Conservation (phyloP, 2,329 filamentous ascomycete genomes). For the Parasarocladium wereldwijsianum region DNA sequence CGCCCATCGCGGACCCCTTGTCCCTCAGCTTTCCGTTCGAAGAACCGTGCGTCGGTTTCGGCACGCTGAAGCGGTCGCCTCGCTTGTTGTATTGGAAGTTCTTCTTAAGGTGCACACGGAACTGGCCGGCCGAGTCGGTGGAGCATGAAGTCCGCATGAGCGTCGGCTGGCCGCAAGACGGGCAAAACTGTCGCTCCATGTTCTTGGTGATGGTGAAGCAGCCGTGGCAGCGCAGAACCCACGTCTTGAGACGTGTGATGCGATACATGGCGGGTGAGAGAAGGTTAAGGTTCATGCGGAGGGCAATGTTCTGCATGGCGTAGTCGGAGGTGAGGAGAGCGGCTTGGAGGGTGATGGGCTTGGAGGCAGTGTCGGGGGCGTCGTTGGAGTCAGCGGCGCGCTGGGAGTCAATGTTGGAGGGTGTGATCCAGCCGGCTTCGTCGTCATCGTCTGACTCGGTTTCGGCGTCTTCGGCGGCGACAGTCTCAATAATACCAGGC, state of each 20-base stretch:
- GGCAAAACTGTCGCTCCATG: constrained; percentile 83
- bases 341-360: constrained; percentile 51
- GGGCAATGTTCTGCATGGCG: constrained; percentile 92
- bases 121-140: constrained; percentile 65
- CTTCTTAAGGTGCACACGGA: constrained; percentile 76
- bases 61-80: constrained; percentile 83
- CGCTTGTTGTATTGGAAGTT: constrained; percentile 95
- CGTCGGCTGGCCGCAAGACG: constrained; percentile 75
- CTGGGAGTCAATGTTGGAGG: constrained; percentile 76
- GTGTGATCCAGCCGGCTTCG: constrained; percentile 82
- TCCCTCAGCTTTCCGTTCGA: constrained; percentile 60
- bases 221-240: constrained; percentile 83
- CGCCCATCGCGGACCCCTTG: constrained; percentile 40
- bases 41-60: constrained; percentile 73
- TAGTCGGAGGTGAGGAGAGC: constrained; percentile 93
- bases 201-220: constrained; percentile 79
- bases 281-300: constrained; percentile 88
- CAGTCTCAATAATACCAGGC: constrained; percentile 7
- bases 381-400: constrained; percentile 47
- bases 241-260: constrained; percentile 75
- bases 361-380: constrained; percentile 30
- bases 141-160: constrained; percentile 75
- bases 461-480: constrained; percentile 15
- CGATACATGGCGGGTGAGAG: constrained; percentile 65
- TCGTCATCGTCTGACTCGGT: constrained; percentile 34